A percentile compares a stretch with the other conserved stretches of the same genome.
phyloP scores from a whole-genome alignment of 2,329 filamentous ascomycete species.

The Diaporthe citriasiana region DNA sequence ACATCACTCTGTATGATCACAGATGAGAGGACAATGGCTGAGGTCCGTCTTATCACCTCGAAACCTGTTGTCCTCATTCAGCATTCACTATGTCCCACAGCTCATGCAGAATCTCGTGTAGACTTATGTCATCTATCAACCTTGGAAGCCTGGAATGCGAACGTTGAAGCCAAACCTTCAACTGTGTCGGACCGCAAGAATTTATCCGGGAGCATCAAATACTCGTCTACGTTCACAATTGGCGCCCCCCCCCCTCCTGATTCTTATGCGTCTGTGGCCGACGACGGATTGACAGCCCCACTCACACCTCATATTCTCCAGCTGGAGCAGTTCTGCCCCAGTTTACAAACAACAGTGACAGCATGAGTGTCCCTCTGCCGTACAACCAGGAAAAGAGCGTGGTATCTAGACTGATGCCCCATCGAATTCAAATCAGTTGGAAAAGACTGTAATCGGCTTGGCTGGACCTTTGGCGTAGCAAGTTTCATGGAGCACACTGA shows the following conservation, averaged over 20 bases:
- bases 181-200: neutral
- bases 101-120: neutral
- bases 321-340: neutral
- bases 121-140: neutral
- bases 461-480: no score
- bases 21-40: neutral
- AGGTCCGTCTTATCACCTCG: neutral
- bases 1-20: neutral
- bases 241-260: no score
- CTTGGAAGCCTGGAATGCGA: neutral
- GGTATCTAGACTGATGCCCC: no score
- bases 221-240: no score
- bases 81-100: neutral
- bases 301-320: no score
- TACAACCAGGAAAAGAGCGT: no score
- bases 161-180: neutral
- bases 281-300: neutral
- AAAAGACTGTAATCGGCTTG: no score
- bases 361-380: neutral
- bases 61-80: neutral
- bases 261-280: neutral
- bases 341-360: neutral
- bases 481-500: no score
- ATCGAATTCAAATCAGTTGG: neutral
- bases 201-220: neutral